Base-by-base conservation (phyloP, 306 rosid species). In the Malus orientalis region DNA sequence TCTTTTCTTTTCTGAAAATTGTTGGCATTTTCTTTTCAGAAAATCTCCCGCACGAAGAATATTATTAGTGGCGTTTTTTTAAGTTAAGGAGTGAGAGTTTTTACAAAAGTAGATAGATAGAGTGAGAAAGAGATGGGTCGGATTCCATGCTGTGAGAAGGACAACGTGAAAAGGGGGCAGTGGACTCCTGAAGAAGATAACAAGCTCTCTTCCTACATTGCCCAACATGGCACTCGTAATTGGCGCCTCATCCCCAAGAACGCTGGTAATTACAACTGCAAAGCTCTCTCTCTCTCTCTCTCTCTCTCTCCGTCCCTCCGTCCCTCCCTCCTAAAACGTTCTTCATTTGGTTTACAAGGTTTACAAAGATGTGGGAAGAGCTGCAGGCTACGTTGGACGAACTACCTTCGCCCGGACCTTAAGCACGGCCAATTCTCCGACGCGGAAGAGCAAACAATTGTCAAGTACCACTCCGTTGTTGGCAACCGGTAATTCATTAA, bases 171-270 rank as follows among this genome's bases (percentile, higher is more conserved):
- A 70, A 86, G 89, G 71, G 96, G 98, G 67, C 98, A 89, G 79
- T 91, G 96, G 96, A 93, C 98, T n/a, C 98, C 96, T 20, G 98
- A 93, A 83, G 98, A 93, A 83, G 98, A 91, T 32, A 90, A 90
- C 86, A 93, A 87, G 86, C 97, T 93, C 73, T 89, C 93, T 22
- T 90, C 94, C 76, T 89, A 93, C 81, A 88, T 88, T 71, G 87
- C 86, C n/a, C 89, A 84, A 60, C 92, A 86, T 22, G 90, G 90
- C 81, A 84, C 90, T 67, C 87, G 92, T 30, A 86, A 88, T 63
- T 88, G 91, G 91, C 87, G 88, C 40, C 86, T 88, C 66, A 85
- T 88, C 78, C 91, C 91, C 57, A 85, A 85, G 81, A 88, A 85
- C 51, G 91, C 91, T 1, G 91, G 91, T 88, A 62, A 42, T 49